Evolutionary conservation across 2,329 filamentous ascomycete genomes (phyloP).

Genomic region (Exophiala dermatitidis): DNA sequence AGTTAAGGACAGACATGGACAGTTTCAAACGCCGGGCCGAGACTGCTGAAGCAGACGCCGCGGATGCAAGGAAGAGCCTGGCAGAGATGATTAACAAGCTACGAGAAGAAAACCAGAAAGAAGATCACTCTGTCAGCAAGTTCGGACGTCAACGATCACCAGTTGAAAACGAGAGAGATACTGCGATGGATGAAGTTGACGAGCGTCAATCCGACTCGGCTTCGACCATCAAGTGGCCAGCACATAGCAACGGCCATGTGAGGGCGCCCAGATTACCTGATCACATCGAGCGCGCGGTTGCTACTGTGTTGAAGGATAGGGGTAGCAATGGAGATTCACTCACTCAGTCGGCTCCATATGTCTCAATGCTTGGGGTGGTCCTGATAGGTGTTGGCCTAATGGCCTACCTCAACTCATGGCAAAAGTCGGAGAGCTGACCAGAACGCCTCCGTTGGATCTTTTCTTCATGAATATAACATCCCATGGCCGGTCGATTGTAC

Average conservation of each 20-base stretch:
- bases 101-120: conserved; percentile 49
- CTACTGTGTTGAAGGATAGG: conserved; percentile 40
- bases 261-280: conserved; percentile 41
- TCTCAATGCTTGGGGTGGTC: conserved; percentile 75
- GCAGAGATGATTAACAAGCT: conserved; percentile 84
- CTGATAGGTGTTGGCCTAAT: conserved; percentile 74
- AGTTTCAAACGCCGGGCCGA: conserved; percentile 70
- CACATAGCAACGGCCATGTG: conserved; percentile 39
- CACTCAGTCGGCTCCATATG: conserved; percentile 61
- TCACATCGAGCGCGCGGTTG: conserved; percentile 30
- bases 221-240: conserved; percentile 15
- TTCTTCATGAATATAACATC: conserved; percentile 19
- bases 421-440: conserved; percentile 47
- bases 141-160: neutral
- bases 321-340: conserved; percentile 35
- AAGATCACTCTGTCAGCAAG: conserved; percentile 2
- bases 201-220: neutral
- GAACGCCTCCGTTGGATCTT: neutral
- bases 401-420: conserved; percentile 81
- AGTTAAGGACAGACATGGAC: conserved; percentile 73
- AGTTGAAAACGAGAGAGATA: neutral
- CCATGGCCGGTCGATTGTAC: neutral
- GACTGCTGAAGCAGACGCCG: conserved; percentile 68
- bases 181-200: neutral
- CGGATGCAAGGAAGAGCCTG: conserved; percentile 64